Percentiles rank a stretch among this genome's conserved stretches.
phyloP scores from a whole-genome alignment of 2,329 filamentous ascomycete species.

The Scorias spongiosa region DNA sequence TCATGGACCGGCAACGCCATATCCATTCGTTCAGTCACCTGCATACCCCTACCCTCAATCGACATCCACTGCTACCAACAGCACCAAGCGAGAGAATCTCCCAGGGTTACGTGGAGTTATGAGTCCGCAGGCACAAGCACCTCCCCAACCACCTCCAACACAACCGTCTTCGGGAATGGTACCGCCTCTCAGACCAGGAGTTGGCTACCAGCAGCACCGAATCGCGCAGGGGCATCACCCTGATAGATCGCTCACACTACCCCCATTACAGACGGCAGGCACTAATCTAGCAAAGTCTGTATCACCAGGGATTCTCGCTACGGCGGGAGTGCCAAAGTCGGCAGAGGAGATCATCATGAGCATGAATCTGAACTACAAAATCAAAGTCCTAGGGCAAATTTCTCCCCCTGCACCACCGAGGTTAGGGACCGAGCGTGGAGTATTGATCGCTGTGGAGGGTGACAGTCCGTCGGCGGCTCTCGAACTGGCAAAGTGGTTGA shows the following conservation, averaged over 20 bases:
- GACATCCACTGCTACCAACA: slow-evolving; percentile 16
- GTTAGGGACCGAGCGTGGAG: slow-evolving; percentile 39
- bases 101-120: slow-evolving; percentile 20
- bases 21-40: slow-evolving; percentile 25
- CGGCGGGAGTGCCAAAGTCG: slow-evolving; percentile 7
- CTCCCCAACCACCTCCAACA: slow-evolving; percentile 12
- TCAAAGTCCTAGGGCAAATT: slow-evolving; percentile 61
- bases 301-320: slow-evolving; percentile 3
- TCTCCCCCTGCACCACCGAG: slow-evolving; percentile 46
- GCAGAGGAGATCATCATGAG: slow-evolving; percentile 52
- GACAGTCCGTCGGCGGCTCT: slow-evolving; percentile 47
- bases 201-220: slow-evolving; percentile 20
- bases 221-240: slow-evolving; percentile 20
- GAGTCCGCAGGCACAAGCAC: slow-evolving; percentile 5
- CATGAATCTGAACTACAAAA: slow-evolving; percentile 59
- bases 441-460: slow-evolving; percentile 73
- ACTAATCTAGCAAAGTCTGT: not conserved
- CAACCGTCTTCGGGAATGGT: slow-evolving; percentile 31
- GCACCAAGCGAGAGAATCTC: slow-evolving; percentile 26
- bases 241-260: slow-evolving; percentile 36
- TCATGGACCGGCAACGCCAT: slow-evolving; percentile 23
- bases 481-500: slow-evolving; percentile 51
- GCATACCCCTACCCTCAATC: slow-evolving; percentile 25
- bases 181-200: slow-evolving; percentile 37
- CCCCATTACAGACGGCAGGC: slow-evolving; percentile 33